These are phyloP conservation scores for Globisporangium emineosum DNA, from an alignment of 352 stramenopile species.

Conservation along the genomic window DNA sequence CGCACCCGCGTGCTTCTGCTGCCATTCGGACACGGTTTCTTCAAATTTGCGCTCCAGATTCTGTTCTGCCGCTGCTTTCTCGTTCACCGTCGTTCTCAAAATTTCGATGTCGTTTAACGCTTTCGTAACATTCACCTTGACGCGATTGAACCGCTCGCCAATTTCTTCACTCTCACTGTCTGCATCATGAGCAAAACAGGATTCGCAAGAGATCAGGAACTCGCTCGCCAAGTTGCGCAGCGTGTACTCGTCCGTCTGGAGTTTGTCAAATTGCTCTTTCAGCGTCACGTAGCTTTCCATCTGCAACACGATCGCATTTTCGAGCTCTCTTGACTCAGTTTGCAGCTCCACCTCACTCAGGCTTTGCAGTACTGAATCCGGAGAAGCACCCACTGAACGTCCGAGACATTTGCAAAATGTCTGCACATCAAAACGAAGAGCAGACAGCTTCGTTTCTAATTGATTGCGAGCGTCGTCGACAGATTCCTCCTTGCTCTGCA, in stretches of 20 bases:
- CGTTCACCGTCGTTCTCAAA: background rate
- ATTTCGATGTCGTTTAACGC: slow-evolving; percentile 1
- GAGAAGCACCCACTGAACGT: background rate
- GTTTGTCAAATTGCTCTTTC: background rate
- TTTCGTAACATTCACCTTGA: background rate
- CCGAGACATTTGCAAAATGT: slow-evolving; percentile 1
- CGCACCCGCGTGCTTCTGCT: background rate
- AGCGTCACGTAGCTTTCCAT: background rate
- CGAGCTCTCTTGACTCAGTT: background rate
- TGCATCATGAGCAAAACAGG: background rate
- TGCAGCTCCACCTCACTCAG: background rate
- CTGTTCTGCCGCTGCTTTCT: background rate
- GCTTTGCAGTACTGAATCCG: background rate
- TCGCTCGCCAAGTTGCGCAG: background rate
- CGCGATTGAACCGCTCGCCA: background rate
- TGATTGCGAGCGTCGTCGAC: slow-evolving; percentile 9
- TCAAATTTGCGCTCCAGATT: slow-evolving; percentile 6
- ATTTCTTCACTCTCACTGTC: background rate
- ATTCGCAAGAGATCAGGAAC: slow-evolving; percentile 9
- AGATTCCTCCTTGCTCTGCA: slow-evolving; percentile 18
- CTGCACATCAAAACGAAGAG: slow-evolving; percentile 7
- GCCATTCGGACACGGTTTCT: background rate
- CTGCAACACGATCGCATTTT: slow-evolving; percentile 15
- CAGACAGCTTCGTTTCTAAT: background rate
- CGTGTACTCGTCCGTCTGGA: background rate